Evolutionary conservation across 2,329 filamentous ascomycete genomes (phyloP).

Genomic region (Parascedosporium putredinis): DNA sequence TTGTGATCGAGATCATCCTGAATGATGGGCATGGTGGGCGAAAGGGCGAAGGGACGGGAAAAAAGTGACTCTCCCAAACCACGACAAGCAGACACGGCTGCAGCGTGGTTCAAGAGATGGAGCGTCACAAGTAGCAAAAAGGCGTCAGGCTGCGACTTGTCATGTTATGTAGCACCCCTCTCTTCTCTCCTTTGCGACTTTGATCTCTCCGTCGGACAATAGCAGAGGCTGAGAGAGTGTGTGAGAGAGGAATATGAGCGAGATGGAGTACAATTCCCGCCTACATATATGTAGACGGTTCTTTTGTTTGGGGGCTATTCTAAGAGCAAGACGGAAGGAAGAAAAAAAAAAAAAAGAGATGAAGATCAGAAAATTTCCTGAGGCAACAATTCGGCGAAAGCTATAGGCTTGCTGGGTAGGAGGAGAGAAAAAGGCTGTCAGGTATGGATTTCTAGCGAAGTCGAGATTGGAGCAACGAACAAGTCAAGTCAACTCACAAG

Average conservation of each 20-base stretch:
- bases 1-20: conserved; percentile 36
- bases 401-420: not conserved
- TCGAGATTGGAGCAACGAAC: too few relatives aligned
- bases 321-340: too few relatives aligned
- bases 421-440: too few relatives aligned
- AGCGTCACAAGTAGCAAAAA: conserved; percentile 10
- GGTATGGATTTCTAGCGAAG: not conserved
- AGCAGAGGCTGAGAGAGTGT: too few relatives aligned
- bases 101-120: conserved; percentile 11
- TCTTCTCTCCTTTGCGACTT: not conserved
- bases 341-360: conserved; percentile 4
- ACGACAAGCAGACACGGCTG: conserved; percentile 21
- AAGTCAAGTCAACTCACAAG: too few relatives aligned
- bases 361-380: too few relatives aligned
- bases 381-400: conserved; percentile 3
- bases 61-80: conserved; percentile 19
- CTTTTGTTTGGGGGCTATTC: too few relatives aligned
- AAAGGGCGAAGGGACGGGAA: too few relatives aligned
- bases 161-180: conserved; percentile 10
- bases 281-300: too few relatives aligned
- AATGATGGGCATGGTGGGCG: conserved; percentile 45
- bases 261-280: too few relatives aligned
- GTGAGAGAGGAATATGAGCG: too few relatives aligned
- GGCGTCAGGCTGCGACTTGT: not conserved
- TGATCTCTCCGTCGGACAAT: too few relatives aligned